Evolutionary conservation across 1,284 basidiomycete species (phyloP).

Genomic region (Fomitiporia mediterranea): DNA sequence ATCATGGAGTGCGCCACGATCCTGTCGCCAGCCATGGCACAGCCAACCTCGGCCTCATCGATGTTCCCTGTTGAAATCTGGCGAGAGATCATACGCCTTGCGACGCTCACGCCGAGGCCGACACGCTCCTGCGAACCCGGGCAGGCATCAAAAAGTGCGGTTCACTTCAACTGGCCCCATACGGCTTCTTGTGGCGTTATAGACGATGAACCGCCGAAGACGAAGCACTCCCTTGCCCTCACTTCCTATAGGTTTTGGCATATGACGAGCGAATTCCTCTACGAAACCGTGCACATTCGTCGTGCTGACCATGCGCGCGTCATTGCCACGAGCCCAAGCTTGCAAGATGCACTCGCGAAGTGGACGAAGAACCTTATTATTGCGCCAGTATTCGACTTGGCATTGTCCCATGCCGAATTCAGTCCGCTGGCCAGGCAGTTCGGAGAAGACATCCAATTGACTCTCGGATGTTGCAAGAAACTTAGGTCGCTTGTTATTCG

Average conservation of each 20-base stretch:
- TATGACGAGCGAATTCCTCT: constrained; percentile 13
- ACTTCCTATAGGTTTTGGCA: constrained; percentile 13
- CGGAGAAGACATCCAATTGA: background rate
- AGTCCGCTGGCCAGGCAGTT: background rate
- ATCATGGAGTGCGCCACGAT: background rate
- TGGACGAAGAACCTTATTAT: constrained; percentile 8
- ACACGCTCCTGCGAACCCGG: background rate
- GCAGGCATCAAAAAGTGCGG: background rate
- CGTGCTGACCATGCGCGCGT: constrained; percentile 5
- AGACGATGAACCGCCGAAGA: background rate
- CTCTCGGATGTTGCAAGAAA: background rate
- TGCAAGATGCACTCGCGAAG: constrained; percentile 1
- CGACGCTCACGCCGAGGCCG: background rate
- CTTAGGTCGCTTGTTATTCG: constrained; percentile 5
- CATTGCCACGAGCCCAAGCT: constrained; percentile 4
- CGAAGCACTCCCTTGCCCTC: constrained; percentile 8
- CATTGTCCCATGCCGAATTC: background rate
- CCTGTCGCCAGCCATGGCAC: background rate
- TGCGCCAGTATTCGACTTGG: constrained; percentile 1
- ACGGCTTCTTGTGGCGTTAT: background rate
- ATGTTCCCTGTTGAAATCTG: constrained; percentile 12
- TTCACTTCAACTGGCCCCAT: constrained; percentile 5
- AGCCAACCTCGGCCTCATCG: background rate
- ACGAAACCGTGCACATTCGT: constrained; percentile 5
- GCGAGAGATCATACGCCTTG: constrained; percentile 10